Conservation (phyloP, 2,329 filamentous ascomycete genomes). For the Colletotrichum orbiculare region DNA sequence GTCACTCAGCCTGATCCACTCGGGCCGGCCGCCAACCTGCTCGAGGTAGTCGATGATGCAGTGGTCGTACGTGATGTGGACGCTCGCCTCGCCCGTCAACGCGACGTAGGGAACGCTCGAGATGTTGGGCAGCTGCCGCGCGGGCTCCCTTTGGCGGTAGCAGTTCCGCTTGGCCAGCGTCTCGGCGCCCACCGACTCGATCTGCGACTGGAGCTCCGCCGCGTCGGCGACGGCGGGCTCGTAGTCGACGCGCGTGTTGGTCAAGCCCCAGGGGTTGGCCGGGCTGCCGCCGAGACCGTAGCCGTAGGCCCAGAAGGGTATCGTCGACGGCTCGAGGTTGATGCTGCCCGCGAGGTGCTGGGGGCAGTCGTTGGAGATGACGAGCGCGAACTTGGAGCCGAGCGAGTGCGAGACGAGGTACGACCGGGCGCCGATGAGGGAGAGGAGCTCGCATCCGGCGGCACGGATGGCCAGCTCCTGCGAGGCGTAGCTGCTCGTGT, state of each 20-base stretch:
- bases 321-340: slow-evolving; percentile 46
- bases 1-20: slow-evolving; percentile 56
- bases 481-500: slow-evolving; percentile 38
- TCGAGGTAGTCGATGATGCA: slow-evolving; percentile 61
- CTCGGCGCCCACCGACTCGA: slow-evolving; percentile 42
- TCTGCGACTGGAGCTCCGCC: slow-evolving; percentile 38
- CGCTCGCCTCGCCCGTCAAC: slow-evolving; percentile 60
- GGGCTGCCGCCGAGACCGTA: slow-evolving; percentile 33
- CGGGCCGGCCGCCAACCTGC: slow-evolving; percentile 57
- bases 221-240: slow-evolving; percentile 41
- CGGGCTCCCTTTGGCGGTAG: slow-evolving; percentile 44
- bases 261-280: slow-evolving; percentile 42
- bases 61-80: slow-evolving; percentile 63
- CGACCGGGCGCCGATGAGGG: slow-evolving; percentile 41
- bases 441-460: slow-evolving; percentile 40
- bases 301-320: slow-evolving; percentile 43
- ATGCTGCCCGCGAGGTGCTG: slow-evolving; percentile 43
- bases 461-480: slow-evolving; percentile 41
- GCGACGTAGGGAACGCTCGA: slow-evolving; percentile 57
- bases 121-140: slow-evolving; percentile 56
- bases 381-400: slow-evolving; percentile 43
- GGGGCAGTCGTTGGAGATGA: slow-evolving; percentile 46
- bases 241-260: slow-evolving; percentile 45
- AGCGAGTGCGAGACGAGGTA: slow-evolving; percentile 46
- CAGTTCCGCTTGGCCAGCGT: slow-evolving; percentile 39